These are phyloP conservation scores for Panellus pusillus DNA, from an alignment of 768 basidiomycete genomes.

Conservation along the genomic window DNA sequence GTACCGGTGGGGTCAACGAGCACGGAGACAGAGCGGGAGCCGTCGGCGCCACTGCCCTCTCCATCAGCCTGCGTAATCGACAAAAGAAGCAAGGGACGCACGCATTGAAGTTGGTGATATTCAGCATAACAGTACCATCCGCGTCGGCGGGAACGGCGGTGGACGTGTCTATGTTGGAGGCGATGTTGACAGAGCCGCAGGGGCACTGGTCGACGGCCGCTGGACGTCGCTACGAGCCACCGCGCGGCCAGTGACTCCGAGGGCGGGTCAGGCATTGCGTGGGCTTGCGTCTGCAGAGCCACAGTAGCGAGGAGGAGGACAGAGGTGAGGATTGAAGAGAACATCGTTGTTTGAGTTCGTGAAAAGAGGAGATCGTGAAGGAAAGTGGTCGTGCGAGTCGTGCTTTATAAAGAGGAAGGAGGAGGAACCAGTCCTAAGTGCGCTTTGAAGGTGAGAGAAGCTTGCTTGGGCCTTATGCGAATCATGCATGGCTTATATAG, in stretches of 20 bases:
- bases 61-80: background rate
- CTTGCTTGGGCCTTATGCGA: background rate
- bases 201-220: conserved; percentile 5
- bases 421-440: conserved; percentile 19
- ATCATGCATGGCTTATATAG: conserved; percentile 7
- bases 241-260: conserved; percentile 8
- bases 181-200: conserved; percentile 15
- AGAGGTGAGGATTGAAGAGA: conserved; percentile 10
- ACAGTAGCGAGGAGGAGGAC: background rate
- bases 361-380: background rate
- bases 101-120: conserved; percentile 19
- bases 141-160: conserved; percentile 7
- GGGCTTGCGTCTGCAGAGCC: conserved; percentile 4
- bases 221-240: conserved; percentile 11
- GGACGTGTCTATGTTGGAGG: conserved; percentile 9
- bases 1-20: conserved; percentile 13
- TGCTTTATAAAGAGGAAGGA: background rate
- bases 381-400: conserved; percentile 16
- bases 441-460: background rate
- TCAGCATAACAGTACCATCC: conserved; percentile 11
- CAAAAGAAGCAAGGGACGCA: background rate
- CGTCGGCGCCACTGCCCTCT: conserved; percentile 12
- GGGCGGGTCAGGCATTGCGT: conserved; percentile 17
- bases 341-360: background rate
- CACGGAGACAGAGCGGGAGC: conserved; percentile 14